These are phyloP conservation scores for Myxozyma monticola DNA, from an alignment of 805 yeast species.

Conservation along the genomic window DNA sequence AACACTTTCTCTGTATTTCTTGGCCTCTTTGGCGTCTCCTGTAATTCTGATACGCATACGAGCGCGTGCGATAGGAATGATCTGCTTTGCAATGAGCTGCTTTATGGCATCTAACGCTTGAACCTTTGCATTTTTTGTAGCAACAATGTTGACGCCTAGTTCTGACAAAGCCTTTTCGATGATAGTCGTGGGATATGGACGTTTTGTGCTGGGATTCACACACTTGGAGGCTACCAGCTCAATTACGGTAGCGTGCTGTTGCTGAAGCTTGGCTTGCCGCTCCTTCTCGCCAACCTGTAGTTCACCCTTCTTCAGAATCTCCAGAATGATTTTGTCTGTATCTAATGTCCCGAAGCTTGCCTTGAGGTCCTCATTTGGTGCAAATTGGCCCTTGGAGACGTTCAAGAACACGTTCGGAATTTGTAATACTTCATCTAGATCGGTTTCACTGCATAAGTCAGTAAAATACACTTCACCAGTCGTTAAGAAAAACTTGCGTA, in stretches of 20 bases:
- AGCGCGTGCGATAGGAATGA: conserved; percentile 92
- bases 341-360: conserved; percentile 75
- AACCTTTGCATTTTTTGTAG: conserved; percentile 73
- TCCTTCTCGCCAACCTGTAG: conserved; percentile 93
- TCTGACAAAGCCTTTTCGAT: conserved; percentile 75
- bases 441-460: conserved; percentile 59
- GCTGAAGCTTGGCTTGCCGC: conserved; percentile 69
- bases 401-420: conserved; percentile 92
- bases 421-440: conserved; percentile 92
- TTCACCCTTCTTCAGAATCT: conserved; percentile 87
- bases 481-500: conserved; percentile 30
- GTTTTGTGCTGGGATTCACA: conserved; percentile 83
- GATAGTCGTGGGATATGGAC: conserved; percentile 93
- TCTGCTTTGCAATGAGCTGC: conserved; percentile 69
- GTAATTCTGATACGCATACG: conserved; percentile 82
- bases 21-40: conserved; percentile 52
- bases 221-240: conserved; percentile 85
- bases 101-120: conserved; percentile 93
- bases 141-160: conserved; percentile 73
- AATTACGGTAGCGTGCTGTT: conserved; percentile 77
- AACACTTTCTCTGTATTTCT: conserved; percentile 46
- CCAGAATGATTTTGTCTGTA: conserved; percentile 70
- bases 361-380: conserved; percentile 78
- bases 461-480: neutral
- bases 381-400: conserved; percentile 92